A percentile compares a stretch with the other conserved stretches of the same genome.
phyloP scores from a whole-genome alignment of 805 yeast genomes.

The Zygoascus flipseniorum region DNA sequence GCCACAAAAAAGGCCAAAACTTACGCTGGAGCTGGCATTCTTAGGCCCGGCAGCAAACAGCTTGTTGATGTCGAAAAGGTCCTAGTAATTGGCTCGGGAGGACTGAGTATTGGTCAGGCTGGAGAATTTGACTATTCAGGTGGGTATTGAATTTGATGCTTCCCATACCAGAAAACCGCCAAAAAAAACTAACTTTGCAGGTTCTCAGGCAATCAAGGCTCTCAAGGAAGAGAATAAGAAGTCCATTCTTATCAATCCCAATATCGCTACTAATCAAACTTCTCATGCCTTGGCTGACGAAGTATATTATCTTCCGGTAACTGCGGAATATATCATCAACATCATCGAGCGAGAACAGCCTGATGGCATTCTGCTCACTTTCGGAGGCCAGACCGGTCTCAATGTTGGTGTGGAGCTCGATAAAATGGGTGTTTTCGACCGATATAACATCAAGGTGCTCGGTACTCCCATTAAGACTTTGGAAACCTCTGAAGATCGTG shows the following conservation, averaged over 20 bases:
- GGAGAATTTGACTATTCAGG: constrained; percentile 91
- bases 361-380: constrained; percentile 90
- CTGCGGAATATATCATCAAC: constrained; percentile 91
- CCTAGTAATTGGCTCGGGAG: constrained; percentile 93
- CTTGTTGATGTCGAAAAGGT: constrained; percentile 83
- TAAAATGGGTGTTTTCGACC: constrained; percentile 86
- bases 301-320: constrained; percentile 90
- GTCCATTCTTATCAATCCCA: constrained; percentile 86
- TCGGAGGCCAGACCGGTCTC: constrained; percentile 97
- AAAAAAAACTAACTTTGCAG: constrained; percentile 25
- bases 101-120: constrained; percentile 94
- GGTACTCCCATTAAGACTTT: constrained; percentile 97
- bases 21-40: constrained; percentile 32
- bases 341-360: constrained; percentile 95
- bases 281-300: constrained; percentile 93
- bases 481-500: constrained; percentile 97
- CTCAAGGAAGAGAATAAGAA: constrained; percentile 79
- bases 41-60: constrained; percentile 24
- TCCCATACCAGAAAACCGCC: no score
- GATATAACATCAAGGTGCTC: constrained; percentile 85
- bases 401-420: constrained; percentile 94
- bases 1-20: constrained; percentile 6
- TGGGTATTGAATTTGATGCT: constrained; percentile 6
- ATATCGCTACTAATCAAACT: constrained; percentile 94
- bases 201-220: constrained; percentile 97